Evolutionary conservation across 2,329 filamentous ascomycete genomes (phyloP).

Genomic region (Periconia sp.): DNA sequence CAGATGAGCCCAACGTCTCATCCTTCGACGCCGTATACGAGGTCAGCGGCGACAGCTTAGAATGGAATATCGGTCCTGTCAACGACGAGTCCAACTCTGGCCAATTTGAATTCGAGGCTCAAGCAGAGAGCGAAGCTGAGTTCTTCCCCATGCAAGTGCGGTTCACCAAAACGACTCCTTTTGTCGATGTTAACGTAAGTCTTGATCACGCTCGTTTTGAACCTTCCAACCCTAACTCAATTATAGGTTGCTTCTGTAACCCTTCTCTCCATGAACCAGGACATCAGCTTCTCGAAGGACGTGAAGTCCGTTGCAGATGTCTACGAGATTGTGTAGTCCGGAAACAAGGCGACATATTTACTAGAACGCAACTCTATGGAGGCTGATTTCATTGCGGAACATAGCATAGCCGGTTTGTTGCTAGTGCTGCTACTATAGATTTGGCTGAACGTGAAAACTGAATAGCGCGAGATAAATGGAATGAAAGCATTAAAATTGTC

Average conservation of each 20-base stretch:
- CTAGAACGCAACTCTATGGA: too few species aligned
- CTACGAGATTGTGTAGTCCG: slow-evolving; percentile 80
- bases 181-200: slow-evolving; percentile 92
- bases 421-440: too few species aligned
- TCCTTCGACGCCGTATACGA: slow-evolving; percentile 96
- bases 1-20: slow-evolving; percentile 83
- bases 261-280: slow-evolving; percentile 76
- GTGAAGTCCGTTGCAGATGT: slow-evolving; percentile 77
- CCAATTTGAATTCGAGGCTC: slow-evolving; percentile 93
- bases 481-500: too few species aligned
- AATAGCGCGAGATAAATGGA: too few species aligned
- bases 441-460: too few species aligned
- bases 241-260: slow-evolving; percentile 70
- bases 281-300: slow-evolving; percentile 83
- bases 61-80: slow-evolving; percentile 90
- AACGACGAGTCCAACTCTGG: slow-evolving; percentile 83
- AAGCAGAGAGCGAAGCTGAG: slow-evolving; percentile 84
- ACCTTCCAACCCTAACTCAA: neutral
- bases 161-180: slow-evolving; percentile 86
- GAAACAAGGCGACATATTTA: too few species aligned
- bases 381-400: too few species aligned
- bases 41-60: slow-evolving; percentile 87
- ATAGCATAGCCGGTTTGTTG: too few species aligned
- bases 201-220: neutral
- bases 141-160: slow-evolving; percentile 97